Percentiles rank a stretch among this genome's conserved stretches.
Conservation (phyloP, 1,284 basidiomycete species). For the Inonotus hispidus region DNA sequence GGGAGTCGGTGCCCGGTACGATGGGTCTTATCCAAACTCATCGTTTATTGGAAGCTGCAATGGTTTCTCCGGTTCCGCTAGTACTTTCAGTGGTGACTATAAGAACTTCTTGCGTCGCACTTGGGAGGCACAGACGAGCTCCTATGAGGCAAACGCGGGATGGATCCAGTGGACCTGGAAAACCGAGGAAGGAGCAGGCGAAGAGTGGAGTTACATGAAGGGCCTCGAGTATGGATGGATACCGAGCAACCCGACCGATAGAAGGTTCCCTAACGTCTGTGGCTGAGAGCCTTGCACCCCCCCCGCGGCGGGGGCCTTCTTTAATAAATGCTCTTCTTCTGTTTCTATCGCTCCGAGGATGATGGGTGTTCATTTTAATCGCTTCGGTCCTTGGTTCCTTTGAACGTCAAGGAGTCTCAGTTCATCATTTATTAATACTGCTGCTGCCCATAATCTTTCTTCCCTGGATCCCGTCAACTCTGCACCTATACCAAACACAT, state of each 20-base stretch:
- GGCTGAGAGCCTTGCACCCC: neutral
- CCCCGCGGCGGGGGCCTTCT: neutral
- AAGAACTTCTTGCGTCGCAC: slow-evolving; percentile 78
- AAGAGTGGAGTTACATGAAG: slow-evolving; percentile 75
- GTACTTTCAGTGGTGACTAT: slow-evolving; percentile 73
- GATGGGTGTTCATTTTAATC: neutral
- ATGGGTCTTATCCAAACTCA: slow-evolving; percentile 67
- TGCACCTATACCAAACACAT: neutral
- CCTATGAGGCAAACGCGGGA: slow-evolving; percentile 55
- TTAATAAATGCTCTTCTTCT: neutral
- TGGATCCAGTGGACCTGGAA: slow-evolving; percentile 66
- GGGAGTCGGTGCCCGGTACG: slow-evolving; percentile 69
- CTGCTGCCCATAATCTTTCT: neutral
- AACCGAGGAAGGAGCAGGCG: slow-evolving; percentile 58
- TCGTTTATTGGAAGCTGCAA: slow-evolving; percentile 66
- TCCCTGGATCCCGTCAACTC: neutral
- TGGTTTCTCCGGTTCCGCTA: slow-evolving; percentile 65
- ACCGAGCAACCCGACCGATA: slow-evolving; percentile 52
- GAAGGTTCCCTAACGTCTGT: slow-evolving; percentile 49
- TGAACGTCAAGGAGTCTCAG: neutral
- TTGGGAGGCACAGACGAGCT: slow-evolving; percentile 74
- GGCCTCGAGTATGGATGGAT: slow-evolving; percentile 83
- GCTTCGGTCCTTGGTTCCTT: neutral
- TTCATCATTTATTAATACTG: neutral
- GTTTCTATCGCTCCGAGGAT: neutral